Evolutionary conservation across 768 basidiomycete genomes (phyloP), one percentile per base, ranked within the genome.

Genomic region (Hygrophoropsis aurantiaca): DNA sequence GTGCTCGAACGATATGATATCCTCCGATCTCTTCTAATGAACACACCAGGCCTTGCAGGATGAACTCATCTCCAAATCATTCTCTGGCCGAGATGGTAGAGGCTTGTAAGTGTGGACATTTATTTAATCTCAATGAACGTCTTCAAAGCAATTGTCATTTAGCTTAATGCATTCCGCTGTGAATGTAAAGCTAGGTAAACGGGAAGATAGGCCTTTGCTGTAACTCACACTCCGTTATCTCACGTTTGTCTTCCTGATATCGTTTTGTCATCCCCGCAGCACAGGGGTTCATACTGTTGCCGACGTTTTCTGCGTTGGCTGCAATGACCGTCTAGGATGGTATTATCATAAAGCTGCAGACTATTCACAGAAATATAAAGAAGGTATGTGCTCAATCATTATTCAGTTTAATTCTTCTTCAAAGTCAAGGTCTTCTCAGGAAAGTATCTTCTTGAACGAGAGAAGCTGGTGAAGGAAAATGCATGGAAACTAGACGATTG

Each of bases 241-340:
- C 13, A 30, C 18, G 18, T 6, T 36, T 11, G 13, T 42, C 5
- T 20, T 5, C 26, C 40, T 21, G 33, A 20, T 50, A 35, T 11
- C 42, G 27, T 15, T 52, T 15, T 34, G 18, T n/a, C n/a, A n/a
- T n/a, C n/a, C n/a, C n/a, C n/a, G n/a, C 48, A 90, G 88, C 46
- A 91, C 89, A 6, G 89, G 89, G 4, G 78, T 87, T 4, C 87
- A 91, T 53, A 84, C 84, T 1, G 90, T 92, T 6, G 85, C 87
- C 11, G 90, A 92, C 59, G 79, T 83, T 1, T 90, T 80, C 60
- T 92, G 90, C 58, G 43, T 87, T 25, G 87, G 87, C 0, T 92
- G 90, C 66, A 82, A 84, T 47, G 87, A 87, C 13, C 76, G 86
- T 27, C 47, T 91, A 4, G 89, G 90, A 1, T 92, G 90, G 89